Evolutionary conservation across 495 filamentous ascomycete species (phyloP).

Genomic region (Penicillium bovifimosum): DNA sequence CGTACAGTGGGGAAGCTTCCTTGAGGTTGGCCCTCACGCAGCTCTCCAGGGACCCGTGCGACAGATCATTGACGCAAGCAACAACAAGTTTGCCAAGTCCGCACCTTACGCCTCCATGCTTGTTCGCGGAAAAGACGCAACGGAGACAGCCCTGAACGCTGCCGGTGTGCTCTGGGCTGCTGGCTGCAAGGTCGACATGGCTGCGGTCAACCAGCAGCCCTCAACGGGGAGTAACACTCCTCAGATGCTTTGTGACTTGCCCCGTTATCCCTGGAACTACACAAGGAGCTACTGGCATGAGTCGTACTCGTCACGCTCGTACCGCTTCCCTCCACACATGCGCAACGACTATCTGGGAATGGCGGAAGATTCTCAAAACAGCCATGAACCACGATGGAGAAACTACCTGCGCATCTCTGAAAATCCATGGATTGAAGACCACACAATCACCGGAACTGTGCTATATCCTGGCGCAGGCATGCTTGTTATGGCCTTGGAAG

Average conservation of each 20-base stretch:
- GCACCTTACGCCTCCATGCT: too few species aligned
- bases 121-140: too few species aligned
- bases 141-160: too few species aligned
- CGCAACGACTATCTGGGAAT: slow-evolving; percentile 37
- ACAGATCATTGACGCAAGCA: not conserved
- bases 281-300: slow-evolving; percentile 42
- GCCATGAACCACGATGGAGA: slow-evolving; percentile 31
- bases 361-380: slow-evolving; percentile 42
- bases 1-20: too few species aligned
- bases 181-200: too few species aligned
- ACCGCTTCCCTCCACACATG: too few species aligned
- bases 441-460: slow-evolving; percentile 12
- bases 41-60: not conserved
- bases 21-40: not conserved
- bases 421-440: slow-evolving; percentile 11
- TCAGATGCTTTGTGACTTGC: too few species aligned
- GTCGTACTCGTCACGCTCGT: too few species aligned
- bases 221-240: too few species aligned
- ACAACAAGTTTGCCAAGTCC: not conserved
- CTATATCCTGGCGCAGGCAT: slow-evolving; percentile 33
- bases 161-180: too few species aligned
- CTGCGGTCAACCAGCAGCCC: too few species aligned
- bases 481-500: slow-evolving; percentile 24
- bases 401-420: slow-evolving; percentile 16
- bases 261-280: slow-evolving; percentile 20